Conservation (phyloP, 2,329 filamentous ascomycete genomes). For the Chaetomiaceae sp. region DNA sequence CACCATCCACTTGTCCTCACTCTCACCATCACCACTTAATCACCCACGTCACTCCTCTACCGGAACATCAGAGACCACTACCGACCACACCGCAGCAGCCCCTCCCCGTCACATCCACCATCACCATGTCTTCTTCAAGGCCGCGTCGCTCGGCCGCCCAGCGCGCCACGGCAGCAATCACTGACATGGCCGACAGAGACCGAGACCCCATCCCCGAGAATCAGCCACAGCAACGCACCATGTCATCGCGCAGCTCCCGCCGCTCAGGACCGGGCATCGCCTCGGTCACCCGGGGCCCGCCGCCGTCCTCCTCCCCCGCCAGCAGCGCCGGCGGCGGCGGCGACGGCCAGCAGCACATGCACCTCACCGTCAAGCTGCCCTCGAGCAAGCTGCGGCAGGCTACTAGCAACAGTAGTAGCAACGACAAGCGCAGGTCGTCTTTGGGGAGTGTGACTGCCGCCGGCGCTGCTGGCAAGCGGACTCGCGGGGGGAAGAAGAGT, state of each 20-base stretch:
- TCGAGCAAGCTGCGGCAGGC: constrained; percentile 50
- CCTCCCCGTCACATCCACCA: constrained; percentile 8
- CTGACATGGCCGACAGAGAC: constrained; percentile 50
- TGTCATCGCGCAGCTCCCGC: constrained; percentile 47
- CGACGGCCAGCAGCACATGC: constrained; percentile 41
- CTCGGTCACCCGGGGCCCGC: constrained; percentile 41
- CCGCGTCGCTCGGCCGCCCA: constrained; percentile 46
- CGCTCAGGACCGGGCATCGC: constrained; percentile 42
- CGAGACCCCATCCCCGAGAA: constrained; percentile 23
- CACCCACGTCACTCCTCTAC: neutral
- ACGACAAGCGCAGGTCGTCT: constrained; percentile 27
- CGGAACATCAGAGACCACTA: neutral
- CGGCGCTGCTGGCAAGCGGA: constrained; percentile 42
- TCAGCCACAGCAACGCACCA: constrained; percentile 33
- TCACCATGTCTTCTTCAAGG: constrained; percentile 46
- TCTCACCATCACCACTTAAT: neutral
- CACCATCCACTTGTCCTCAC: neutral
- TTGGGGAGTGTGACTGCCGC: constrained; percentile 25
- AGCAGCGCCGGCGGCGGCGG: constrained; percentile 26
- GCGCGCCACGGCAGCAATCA: constrained; percentile 42
- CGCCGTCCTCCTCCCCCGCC: constrained; percentile 36
- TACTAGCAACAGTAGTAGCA: constrained; percentile 36
- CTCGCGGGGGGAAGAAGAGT: constrained; percentile 53
- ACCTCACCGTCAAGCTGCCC: constrained; percentile 50
- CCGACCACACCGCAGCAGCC: constrained; percentile 1